Conservation (phyloP, 2,329 filamentous ascomycete genomes). For the Arachnomyces sp. region DNA sequence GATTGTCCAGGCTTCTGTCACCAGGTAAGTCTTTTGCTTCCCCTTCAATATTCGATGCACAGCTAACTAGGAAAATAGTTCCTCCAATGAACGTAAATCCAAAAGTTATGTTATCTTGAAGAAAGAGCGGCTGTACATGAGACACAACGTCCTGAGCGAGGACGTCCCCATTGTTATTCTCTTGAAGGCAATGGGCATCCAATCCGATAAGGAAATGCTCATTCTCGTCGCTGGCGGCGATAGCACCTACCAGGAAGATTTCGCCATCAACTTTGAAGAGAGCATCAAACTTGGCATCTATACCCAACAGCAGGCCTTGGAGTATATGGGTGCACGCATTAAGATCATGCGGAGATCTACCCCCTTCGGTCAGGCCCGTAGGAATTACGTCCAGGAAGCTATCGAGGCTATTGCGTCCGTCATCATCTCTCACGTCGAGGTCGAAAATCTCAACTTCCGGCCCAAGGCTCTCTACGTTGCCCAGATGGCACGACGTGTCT, state of each 20-base stretch:
- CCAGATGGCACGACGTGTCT: conserved; percentile 91
- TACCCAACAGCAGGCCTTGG: conserved; percentile 90
- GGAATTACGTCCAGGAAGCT: conserved; percentile 83
- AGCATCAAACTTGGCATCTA: conserved; percentile 74
- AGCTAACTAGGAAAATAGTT: conserved; percentile 50
- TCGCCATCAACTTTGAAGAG: conserved; percentile 91
- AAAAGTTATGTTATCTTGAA: conserved; percentile 95
- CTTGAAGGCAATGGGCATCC: conserved; percentile 85
- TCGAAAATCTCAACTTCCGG: conserved; percentile 84
- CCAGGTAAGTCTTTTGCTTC: conserved; percentile 40
- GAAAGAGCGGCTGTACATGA: conserved; percentile 81
- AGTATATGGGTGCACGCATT: conserved; percentile 80
- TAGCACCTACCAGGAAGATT: conserved; percentile 85
- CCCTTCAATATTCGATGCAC: neutral
- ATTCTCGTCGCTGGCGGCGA: conserved; percentile 84
- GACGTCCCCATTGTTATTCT: conserved; percentile 92
- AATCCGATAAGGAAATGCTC: conserved; percentile 92
- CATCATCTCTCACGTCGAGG: conserved; percentile 88
- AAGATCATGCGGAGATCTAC: conserved; percentile 71
- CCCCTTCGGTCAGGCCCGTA: conserved; percentile 50
- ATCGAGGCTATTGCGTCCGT: conserved; percentile 88
- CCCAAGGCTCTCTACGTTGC: conserved; percentile 96
- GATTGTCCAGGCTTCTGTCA: conserved; percentile 90
- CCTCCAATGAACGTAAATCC: conserved; percentile 93
- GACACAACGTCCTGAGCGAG: conserved; percentile 88